Percentiles rank a stretch among this genome's conserved stretches.
phyloP scores from a whole-genome alignment of 2,329 filamentous ascomycete species.

The Tolypocladium guangdongense region DNA sequence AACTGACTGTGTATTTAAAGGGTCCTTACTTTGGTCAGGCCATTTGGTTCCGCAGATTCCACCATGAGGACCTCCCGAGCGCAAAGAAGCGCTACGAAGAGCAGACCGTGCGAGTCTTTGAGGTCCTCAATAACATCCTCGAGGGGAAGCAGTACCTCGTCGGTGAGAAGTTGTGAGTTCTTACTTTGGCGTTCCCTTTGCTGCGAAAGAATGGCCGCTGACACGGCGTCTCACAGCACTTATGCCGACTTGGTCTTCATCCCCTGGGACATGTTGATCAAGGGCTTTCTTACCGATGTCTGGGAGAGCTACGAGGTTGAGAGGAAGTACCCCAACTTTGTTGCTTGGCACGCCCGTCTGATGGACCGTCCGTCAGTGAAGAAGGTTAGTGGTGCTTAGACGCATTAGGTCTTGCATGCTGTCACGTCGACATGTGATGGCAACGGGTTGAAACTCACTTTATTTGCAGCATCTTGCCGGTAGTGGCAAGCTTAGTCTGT shows the following conservation, averaged over 20 bases:
- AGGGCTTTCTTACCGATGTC: slow-evolving; percentile 7
- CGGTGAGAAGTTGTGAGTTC: slow-evolving; percentile 20
- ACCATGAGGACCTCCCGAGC: slow-evolving; percentile 15
- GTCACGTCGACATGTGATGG: background rate
- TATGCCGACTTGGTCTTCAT: slow-evolving; percentile 24
- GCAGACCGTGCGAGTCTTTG: slow-evolving; percentile 17
- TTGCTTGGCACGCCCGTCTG: slow-evolving; percentile 22
- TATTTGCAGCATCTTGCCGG: background rate
- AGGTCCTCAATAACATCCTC: slow-evolving; percentile 20
- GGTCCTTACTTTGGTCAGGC: slow-evolving; percentile 26
- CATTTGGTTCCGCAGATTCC: slow-evolving; percentile 18
- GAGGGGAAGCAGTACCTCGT: slow-evolving; percentile 23
- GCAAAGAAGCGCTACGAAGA: slow-evolving; percentile 20
- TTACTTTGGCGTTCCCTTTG: too few species aligned
- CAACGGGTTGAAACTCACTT: background rate
- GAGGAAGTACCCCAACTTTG: slow-evolving; percentile 22
- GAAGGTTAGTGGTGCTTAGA: slow-evolving; percentile 12
- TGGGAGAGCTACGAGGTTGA: slow-evolving; percentile 15
- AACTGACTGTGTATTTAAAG: slow-evolving; percentile 1
- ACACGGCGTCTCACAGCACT: slow-evolving; percentile 10
- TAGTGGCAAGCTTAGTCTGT: background rate
- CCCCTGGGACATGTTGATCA: slow-evolving; percentile 14
- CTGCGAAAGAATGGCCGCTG: background rate
- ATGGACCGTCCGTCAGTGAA: slow-evolving; percentile 18
- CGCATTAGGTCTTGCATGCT: background rate